Conservation (phyloP, 2,329 filamentous ascomycete species). For the Furcasterigmium furcatum region DNA sequence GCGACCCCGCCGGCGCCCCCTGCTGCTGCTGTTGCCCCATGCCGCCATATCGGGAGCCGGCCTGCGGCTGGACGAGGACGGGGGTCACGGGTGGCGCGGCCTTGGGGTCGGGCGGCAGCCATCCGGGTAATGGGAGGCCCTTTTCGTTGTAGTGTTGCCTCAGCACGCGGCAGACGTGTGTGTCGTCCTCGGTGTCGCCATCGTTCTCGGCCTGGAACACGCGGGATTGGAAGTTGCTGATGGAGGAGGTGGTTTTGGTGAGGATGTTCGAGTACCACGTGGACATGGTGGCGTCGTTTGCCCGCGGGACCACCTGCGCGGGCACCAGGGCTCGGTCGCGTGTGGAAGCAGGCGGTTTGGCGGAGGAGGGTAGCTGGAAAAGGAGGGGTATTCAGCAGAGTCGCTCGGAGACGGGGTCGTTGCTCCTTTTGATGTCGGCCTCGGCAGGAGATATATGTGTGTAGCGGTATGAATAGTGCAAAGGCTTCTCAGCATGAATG, state of each 20-base stretch:
- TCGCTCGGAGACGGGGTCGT: no score
- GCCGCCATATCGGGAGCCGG: constrained; percentile 51
- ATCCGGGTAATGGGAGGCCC: constrained; percentile 73
- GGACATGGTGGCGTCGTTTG: constrained; percentile 51
- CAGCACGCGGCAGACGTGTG: constrained; percentile 89
- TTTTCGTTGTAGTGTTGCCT: constrained; percentile 92
- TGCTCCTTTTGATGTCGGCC: no score
- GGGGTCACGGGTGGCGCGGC: constrained; percentile 54
- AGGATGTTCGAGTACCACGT: constrained; percentile 78
- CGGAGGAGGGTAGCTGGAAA: not conserved
- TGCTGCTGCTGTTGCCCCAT: constrained; percentile 24
- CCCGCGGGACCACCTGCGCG: constrained; percentile 11
- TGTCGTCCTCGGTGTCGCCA: constrained; percentile 82
- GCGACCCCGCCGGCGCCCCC: constrained; percentile 22
- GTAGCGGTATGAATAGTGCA: no score
- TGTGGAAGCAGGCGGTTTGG: not conserved
- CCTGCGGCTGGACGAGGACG: constrained; percentile 45
- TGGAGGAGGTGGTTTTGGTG: constrained; percentile 61
- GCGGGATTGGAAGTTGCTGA: constrained; percentile 64
- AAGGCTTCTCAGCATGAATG: no score
- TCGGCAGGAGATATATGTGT: no score
- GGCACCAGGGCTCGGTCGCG: constrained; percentile 2
- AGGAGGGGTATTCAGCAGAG: not conserved
- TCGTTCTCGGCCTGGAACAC: constrained; percentile 65
- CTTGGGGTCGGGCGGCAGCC: constrained; percentile 91